Conservation (phyloP, 2,329 filamentous ascomycete genomes). For the Pseudogymnoascus destructans region DNA sequence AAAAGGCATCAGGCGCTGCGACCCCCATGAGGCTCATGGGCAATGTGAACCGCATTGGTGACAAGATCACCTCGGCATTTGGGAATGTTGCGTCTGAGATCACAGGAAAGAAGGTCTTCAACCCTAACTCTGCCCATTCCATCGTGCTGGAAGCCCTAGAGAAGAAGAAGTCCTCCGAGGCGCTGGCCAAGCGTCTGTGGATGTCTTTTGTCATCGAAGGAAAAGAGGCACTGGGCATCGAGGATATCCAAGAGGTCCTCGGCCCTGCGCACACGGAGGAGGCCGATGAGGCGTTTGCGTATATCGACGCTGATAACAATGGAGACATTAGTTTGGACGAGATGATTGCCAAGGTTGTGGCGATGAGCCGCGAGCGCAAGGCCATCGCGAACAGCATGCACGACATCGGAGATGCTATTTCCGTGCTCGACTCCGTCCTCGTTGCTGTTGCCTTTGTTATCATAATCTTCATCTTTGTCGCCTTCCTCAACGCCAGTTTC, state of each 20-base stretch:
- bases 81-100: slow-evolving; percentile 91
- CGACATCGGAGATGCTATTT: slow-evolving; percentile 89
- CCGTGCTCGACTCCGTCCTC: slow-evolving; percentile 77
- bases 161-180: slow-evolving; percentile 70
- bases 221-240: slow-evolving; percentile 60
- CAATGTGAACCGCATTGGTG: slow-evolving; percentile 68
- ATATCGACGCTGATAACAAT: slow-evolving; percentile 77
- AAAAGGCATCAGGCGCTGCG: slow-evolving; percentile 42
- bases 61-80: slow-evolving; percentile 86
- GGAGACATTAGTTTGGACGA: slow-evolving; percentile 92
- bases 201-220: slow-evolving; percentile 96
- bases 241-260: slow-evolving; percentile 81
- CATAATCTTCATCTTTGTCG: slow-evolving; percentile 74
- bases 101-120: slow-evolving; percentile 90
- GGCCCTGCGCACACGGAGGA: slow-evolving; percentile 60
- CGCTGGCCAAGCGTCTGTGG: slow-evolving; percentile 89
- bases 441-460: slow-evolving; percentile 70
- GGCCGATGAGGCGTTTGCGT: slow-evolving; percentile 72
- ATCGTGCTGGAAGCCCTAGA: slow-evolving; percentile 83
- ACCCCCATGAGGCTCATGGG: slow-evolving; percentile 67
- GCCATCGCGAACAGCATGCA: slow-evolving; percentile 88
- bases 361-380: slow-evolving; percentile 76
- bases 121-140: slow-evolving; percentile 78
- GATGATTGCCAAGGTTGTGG: slow-evolving; percentile 73
- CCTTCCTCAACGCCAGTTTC: slow-evolving; percentile 79